Conservation (phyloP, 2,329 filamentous ascomycete genomes). For the Apiospora koreana region DNA sequence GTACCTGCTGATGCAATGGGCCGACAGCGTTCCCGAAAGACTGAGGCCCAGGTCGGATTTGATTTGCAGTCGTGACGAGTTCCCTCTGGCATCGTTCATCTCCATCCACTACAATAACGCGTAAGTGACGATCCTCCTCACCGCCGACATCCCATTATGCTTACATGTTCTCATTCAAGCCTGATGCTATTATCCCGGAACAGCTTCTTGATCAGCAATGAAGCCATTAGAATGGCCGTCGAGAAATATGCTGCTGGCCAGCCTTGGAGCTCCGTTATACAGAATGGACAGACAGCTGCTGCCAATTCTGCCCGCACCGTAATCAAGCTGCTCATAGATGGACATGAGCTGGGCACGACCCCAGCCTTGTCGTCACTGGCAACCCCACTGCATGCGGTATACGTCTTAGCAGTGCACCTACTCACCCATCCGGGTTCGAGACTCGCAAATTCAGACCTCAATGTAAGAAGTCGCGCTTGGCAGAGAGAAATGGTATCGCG, state of each 20-base stretch:
- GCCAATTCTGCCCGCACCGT: conserved; percentile 12
- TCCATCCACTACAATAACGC: conserved; percentile 16
- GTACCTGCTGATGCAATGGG: conserved; percentile 12
- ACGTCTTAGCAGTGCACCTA: conserved; percentile 13
- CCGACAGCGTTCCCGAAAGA: conserved; percentile 12
- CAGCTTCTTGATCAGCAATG: conserved; percentile 15
- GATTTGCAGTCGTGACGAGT: conserved; percentile 12
- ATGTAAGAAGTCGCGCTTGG: neutral
- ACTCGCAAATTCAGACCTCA: conserved; percentile 15
- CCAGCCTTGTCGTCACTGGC: conserved; percentile 10
- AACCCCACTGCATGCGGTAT: conserved; percentile 13
- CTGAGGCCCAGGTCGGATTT: conserved; percentile 12
- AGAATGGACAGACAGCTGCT: conserved; percentile 12
- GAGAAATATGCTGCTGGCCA: conserved; percentile 9
- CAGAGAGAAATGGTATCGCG: neutral
- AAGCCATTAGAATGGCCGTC: conserved; percentile 10
- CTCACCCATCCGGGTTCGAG: conserved; percentile 14
- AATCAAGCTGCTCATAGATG: conserved; percentile 15
- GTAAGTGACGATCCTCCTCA: neutral
- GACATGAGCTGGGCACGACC: conserved; percentile 9
- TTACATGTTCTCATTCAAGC: neutral
- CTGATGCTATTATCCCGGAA: conserved; percentile 14
- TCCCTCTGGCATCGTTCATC: conserved; percentile 15
- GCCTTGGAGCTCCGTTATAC: conserved; percentile 15
- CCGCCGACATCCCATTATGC: neutral